Evolutionary conservation across 2,329 filamentous ascomycete species (phyloP), one percentile per base, ranked within the genome.

Genomic region (Cladosporium sp.): DNA sequence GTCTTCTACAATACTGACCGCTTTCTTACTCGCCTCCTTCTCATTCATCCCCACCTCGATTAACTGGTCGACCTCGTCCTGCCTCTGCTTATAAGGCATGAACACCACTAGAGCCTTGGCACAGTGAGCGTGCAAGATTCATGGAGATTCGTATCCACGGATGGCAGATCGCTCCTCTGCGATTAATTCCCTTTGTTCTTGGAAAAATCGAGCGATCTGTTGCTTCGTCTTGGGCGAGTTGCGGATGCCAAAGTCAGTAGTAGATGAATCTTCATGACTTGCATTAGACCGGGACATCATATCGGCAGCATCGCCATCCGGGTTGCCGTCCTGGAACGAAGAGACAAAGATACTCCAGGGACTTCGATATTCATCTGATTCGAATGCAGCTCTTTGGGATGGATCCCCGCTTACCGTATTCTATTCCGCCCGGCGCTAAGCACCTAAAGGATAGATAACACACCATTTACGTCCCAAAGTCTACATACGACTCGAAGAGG

Each of bases 181-280:
- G 40, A 43, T 43, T 11, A 43, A 43, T 15, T 43, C 40, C 40
- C 22, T 43, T 43, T 43, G 40, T 43, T 30, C 24, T 43, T 43
- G 20, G 40, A 43, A 43, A 43, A 43, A 43, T n/a, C 22, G 22
- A 24, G 40, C 40, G 40, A 30, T 43, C 40, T 43, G n/a, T 43
- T 43, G 40, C 40, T 43, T 43, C 15, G 15, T 43, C 24, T 20
- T n/a, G 27, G 40, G 40, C 40, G 40, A 43, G 40, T 43, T 43
- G 24, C 40, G 24, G 40, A 43, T 43, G 15, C 24, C 22, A 30
- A 43, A 43, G 40, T 43, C 22, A 43, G 40, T 43, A 43, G 40
- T 43, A 30, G 40, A 43, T 43, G 15, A 24, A 43, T 43, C 40
- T 24, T 43, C n/a, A 43, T 43, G 15, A 43, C 40, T 43, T 43